Conservation (phyloP, 2,329 filamentous ascomycete species). For the Chrysosporium queenslandicum region DNA sequence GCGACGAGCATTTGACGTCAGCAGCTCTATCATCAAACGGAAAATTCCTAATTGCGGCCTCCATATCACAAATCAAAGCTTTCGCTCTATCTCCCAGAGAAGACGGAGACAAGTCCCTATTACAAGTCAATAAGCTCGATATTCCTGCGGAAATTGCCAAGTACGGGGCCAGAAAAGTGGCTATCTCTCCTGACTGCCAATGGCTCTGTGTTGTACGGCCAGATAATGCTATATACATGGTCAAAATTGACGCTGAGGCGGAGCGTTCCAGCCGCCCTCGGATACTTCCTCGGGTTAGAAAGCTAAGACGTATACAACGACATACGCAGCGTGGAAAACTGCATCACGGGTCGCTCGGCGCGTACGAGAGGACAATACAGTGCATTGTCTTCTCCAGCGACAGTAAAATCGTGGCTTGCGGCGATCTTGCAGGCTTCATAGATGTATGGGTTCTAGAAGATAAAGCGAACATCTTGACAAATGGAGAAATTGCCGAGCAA, state of each 20-base stretch:
- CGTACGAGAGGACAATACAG: constrained; percentile 66
- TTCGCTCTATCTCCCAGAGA: constrained; percentile 56
- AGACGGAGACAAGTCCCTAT: constrained; percentile 45
- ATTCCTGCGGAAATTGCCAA: constrained; percentile 48
- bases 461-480: constrained; percentile 36
- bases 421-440: constrained; percentile 73
- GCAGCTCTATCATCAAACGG: constrained; percentile 63
- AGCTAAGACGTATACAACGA: constrained; percentile 31
- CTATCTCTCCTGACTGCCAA: constrained; percentile 40
- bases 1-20: constrained; percentile 74
- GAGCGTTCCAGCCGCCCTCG: constrained; percentile 35
- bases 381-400: constrained; percentile 70
- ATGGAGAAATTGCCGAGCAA: constrained; percentile 27
- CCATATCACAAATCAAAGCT: constrained; percentile 61
- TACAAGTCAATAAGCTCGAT: constrained; percentile 62
- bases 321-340: constrained; percentile 35
- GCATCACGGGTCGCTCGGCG: constrained; percentile 58
- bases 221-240: constrained; percentile 49
- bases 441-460: constrained; percentile 73
- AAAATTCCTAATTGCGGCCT: constrained; percentile 64
- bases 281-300: constrained; percentile 36
- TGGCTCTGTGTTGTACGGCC: constrained; percentile 46
- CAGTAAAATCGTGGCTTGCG: constrained; percentile 65
- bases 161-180: constrained; percentile 57
- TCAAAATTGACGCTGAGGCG: constrained; percentile 37